Evolutionary conservation across 129 eudicot species (phyloP).

Genomic region (Saussurea involucrata): DNA sequence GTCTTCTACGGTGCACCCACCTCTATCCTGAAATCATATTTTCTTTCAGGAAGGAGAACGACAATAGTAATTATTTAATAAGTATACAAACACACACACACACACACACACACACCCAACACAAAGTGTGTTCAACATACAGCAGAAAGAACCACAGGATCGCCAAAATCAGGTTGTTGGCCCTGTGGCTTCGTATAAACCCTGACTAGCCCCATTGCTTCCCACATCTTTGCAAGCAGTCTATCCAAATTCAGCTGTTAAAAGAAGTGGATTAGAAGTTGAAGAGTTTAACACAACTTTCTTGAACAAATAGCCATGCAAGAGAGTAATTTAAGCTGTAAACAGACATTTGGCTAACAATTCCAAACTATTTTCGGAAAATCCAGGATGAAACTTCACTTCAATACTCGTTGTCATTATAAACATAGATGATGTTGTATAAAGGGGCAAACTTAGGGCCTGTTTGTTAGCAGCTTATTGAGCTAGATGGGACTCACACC

Average conservation of each 20-base stretch:
- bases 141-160: conserved; percentile 94
- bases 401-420: neutral
- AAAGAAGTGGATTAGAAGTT: conserved; percentile 8
- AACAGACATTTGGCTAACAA: neutral
- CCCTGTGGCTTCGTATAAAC: conserved; percentile 97
- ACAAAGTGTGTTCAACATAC: conserved; percentile 45
- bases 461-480: no score
- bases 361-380: neutral
- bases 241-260: conserved; percentile 94
- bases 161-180: conserved; percentile 94
- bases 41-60: neutral
- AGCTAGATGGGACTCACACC: no score
- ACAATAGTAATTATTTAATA: neutral
- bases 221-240: conserved; percentile 98
- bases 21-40: conserved; percentile 68
- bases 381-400: neutral
- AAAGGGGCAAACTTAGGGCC: neutral
- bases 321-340: neutral
- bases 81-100: neutral
- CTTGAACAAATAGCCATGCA: neutral
- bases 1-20: conserved; percentile 94
- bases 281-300: neutral
- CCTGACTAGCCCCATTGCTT: conserved; percentile 97
- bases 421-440: neutral
- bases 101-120: neutral